Evolutionary conservation across 106 monocot species (phyloP).

Genomic region (Triglochin maritima): DNA sequence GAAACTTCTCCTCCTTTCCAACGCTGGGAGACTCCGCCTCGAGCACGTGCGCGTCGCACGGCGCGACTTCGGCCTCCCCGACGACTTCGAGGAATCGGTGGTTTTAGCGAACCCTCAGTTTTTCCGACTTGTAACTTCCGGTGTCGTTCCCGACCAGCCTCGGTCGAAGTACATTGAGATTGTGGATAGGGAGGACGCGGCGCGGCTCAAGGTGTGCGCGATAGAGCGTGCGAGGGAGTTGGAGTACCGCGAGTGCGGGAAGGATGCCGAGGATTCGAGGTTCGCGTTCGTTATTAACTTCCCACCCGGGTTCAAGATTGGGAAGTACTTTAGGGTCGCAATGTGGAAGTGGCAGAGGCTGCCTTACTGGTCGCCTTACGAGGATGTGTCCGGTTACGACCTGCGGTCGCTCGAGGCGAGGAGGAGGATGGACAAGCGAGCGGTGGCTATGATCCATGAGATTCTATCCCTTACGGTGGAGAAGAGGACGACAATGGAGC

Average conservation of each 20-base stretch:
- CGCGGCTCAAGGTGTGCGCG: slow-evolving; percentile 32
- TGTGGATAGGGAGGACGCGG: slow-evolving; percentile 5
- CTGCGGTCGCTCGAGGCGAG: slow-evolving; percentile 78
- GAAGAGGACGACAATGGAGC: slow-evolving; percentile 75
- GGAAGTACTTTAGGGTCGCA: slow-evolving; percentile 80
- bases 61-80: slow-evolving; percentile 71
- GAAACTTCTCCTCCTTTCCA: slow-evolving; percentile 59
- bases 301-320: slow-evolving; percentile 94
- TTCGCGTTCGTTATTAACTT: slow-evolving; percentile 72
- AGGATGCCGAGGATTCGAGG: slow-evolving; percentile 60
- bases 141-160: slow-evolving; percentile 21
- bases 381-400: slow-evolving; percentile 82
- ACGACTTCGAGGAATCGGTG: slow-evolving; percentile 86
- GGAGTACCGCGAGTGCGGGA: slow-evolving; percentile 48
- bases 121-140: slow-evolving; percentile 49
- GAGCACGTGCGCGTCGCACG: slow-evolving; percentile 77
- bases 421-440: slow-evolving; percentile 84
- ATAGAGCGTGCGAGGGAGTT: slow-evolving; percentile 56
- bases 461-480: slow-evolving; percentile 76
- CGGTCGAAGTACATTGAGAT: slow-evolving; percentile 64
- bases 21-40: slow-evolving; percentile 50
- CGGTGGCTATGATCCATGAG: slow-evolving; percentile 79
- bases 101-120: slow-evolving; percentile 43
- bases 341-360: slow-evolving; percentile 99
- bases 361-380: slow-evolving; percentile 95